Evolutionary conservation across 768 basidiomycete species (phyloP).

Genomic region (Boletus reticuloceps): DNA sequence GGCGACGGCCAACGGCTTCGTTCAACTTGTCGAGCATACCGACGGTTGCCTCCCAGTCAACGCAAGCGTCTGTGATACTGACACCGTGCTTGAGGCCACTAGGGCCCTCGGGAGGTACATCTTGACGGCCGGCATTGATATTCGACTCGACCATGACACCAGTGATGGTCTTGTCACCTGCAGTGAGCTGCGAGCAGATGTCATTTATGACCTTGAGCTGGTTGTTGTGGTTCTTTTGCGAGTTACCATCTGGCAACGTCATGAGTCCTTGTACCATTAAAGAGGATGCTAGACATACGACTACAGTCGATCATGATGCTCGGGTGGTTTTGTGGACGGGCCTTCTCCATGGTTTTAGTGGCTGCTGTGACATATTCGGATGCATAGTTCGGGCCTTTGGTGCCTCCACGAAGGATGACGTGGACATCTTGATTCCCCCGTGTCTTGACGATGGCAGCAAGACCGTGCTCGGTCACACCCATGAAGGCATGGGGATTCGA

Average conservation of each 20-base stretch:
- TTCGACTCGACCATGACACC: slow-evolving; percentile 98
- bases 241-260: slow-evolving; percentile 76
- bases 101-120: slow-evolving; percentile 75
- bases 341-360: slow-evolving; percentile 61
- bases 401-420: slow-evolving; percentile 93
- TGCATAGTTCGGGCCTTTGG: slow-evolving; percentile 86
- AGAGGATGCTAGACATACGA: slow-evolving; percentile 45
- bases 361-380: slow-evolving; percentile 69
- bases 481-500: slow-evolving; percentile 96
- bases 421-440: slow-evolving; percentile 85
- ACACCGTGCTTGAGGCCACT: slow-evolving; percentile 71
- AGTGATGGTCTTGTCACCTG: slow-evolving; percentile 70
- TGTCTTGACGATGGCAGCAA: slow-evolving; percentile 95
- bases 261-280: background rate
- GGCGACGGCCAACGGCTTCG: slow-evolving; percentile 34
- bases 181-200: slow-evolving; percentile 70
- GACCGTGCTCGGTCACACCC: slow-evolving; percentile 83
- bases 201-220: slow-evolving; percentile 77
- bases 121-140: slow-evolving; percentile 88
- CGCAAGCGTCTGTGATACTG: slow-evolving; percentile 90
- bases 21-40: slow-evolving; percentile 73
- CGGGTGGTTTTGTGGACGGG: slow-evolving; percentile 46
- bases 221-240: slow-evolving; percentile 90
- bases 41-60: slow-evolving; percentile 81
- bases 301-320: slow-evolving; percentile 89